Conservation (phyloP, 2,329 filamentous ascomycete genomes). For the Sporothrix protearum region DNA sequence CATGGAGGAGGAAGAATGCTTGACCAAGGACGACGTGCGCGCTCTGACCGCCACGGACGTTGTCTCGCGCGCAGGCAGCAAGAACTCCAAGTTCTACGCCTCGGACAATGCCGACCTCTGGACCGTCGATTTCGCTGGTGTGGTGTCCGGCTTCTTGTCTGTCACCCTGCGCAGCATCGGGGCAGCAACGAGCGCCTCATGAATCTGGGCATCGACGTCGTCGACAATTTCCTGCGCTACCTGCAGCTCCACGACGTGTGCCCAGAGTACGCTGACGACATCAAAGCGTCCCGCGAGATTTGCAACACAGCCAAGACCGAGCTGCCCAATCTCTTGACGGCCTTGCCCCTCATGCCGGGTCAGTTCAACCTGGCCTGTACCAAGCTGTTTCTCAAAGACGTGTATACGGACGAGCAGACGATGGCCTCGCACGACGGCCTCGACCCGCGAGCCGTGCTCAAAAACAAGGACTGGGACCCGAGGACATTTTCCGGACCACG, state of each 20-base stretch:
- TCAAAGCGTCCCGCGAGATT: slow-evolving; percentile 61
- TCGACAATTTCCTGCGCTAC: slow-evolving; percentile 87
- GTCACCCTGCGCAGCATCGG: slow-evolving; percentile 55
- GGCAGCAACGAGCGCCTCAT: slow-evolving; percentile 55
- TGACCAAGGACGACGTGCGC: slow-evolving; percentile 62
- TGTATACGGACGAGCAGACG: slow-evolving; percentile 32
- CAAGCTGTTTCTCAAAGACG: slow-evolving; percentile 50
- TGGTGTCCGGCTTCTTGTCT: slow-evolving; percentile 75
- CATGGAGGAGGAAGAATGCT: slow-evolving; percentile 47
- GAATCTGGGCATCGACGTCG: slow-evolving; percentile 59
- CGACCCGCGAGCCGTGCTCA: slow-evolving; percentile 31
- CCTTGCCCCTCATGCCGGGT: slow-evolving; percentile 61
- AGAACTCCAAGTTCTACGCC: slow-evolving; percentile 49
- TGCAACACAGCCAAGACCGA: slow-evolving; percentile 67
- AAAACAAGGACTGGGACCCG: slow-evolving; percentile 43
- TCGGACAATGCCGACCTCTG: slow-evolving; percentile 54
- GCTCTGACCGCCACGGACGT: slow-evolving; percentile 61
- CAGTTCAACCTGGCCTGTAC: slow-evolving; percentile 75
- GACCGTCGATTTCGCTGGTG: slow-evolving; percentile 74
- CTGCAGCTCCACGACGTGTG: slow-evolving; percentile 81
- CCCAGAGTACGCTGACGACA: slow-evolving; percentile 68
- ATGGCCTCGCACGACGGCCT: slow-evolving; percentile 29
- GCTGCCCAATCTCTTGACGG: slow-evolving; percentile 55
- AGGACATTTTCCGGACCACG: slow-evolving; percentile 43
- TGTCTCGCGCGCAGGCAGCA: slow-evolving; percentile 44